Evolutionary conservation across 2,329 filamentous ascomycete species (phyloP).

Genomic region (Penicillium sp.): DNA sequence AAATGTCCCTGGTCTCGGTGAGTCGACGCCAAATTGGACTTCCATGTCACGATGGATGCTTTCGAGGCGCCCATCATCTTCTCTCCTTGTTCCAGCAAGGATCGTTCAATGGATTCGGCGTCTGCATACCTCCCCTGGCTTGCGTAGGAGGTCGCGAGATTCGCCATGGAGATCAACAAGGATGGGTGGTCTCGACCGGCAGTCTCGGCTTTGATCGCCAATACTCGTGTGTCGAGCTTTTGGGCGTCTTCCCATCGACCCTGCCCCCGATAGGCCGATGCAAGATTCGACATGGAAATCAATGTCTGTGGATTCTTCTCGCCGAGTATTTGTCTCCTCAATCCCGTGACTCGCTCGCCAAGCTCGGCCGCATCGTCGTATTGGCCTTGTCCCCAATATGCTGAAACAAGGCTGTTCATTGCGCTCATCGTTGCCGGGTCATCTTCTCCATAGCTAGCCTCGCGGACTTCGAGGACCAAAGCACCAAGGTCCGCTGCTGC

Average conservation of each 20-base stretch:
- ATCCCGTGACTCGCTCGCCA: neutral
- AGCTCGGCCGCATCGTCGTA: conserved; percentile 7
- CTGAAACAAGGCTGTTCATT: conserved; percentile 14
- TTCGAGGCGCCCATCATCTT: neutral
- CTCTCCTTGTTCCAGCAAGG: conserved; percentile 6
- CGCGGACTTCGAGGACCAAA: neutral
- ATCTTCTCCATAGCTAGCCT: conserved; percentile 5
- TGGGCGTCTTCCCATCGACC: conserved; percentile 8
- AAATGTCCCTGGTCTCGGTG: conserved; percentile 11
- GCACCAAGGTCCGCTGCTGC: conserved; percentile 7
- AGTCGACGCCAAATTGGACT: conserved; percentile 10
- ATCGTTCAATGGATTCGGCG: conserved; percentile 4
- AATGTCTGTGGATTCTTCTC: conserved; percentile 13
- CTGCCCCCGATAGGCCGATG: conserved; percentile 12
- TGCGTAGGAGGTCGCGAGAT: conserved; percentile 12
- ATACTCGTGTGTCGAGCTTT: conserved; percentile 5
- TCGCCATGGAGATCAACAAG: conserved; percentile 10
- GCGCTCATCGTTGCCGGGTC: conserved; percentile 12
- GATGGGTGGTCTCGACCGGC: conserved; percentile 5
- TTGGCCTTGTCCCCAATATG: conserved; percentile 12
- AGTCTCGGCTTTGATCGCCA: conserved; percentile 7
- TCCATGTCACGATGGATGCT: conserved; percentile 10
- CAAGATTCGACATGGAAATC: conserved; percentile 16
- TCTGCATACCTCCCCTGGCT: conserved; percentile 12
- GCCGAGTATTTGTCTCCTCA: conserved; percentile 2